Evolutionary conservation across 164 flowering plant species (phyloP).

Genomic region (Vitis labrusca): DNA sequence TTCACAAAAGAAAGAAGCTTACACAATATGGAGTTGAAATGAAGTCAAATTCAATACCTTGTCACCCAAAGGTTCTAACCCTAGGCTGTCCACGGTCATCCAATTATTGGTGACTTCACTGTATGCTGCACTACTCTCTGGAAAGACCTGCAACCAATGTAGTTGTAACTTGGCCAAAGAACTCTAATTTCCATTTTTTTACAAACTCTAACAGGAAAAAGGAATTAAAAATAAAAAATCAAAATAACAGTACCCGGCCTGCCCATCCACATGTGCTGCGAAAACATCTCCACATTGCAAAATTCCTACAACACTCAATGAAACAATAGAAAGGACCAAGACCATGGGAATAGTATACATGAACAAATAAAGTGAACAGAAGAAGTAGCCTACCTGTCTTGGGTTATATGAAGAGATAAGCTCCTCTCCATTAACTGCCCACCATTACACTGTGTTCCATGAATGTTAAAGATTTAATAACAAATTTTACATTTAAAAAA

Average conservation of each 20-base stretch:
- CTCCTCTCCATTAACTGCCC: conserved; percentile 27
- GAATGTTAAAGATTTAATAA: background rate
- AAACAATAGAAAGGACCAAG: background rate
- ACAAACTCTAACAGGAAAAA: background rate
- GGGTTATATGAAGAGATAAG: conserved; percentile 26
- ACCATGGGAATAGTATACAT: background rate
- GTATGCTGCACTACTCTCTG: conserved; percentile 6
- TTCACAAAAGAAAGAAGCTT: background rate
- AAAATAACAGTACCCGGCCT: conserved; percentile 22
- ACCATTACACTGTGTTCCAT: conserved; percentile 28
- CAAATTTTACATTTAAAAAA: background rate
- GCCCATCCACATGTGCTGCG: conserved; percentile 35
- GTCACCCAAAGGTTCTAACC: conserved; percentile 25
- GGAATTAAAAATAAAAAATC: background rate
- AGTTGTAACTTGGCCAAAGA: background rate
- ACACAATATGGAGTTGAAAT: background rate
- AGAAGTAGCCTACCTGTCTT: conserved; percentile 20
- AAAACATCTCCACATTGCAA: conserved; percentile 39
- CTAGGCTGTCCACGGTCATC: conserved; percentile 18
- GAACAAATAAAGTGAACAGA: background rate
- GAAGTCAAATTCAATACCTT: conserved; percentile 18
- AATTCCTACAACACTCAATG: conserved; percentile 11
- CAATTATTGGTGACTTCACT: background rate
- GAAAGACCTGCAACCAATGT: conserved; percentile 16
- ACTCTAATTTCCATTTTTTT: too few relatives aligned